A percentile compares a stretch with the other conserved stretches of the same genome.
phyloP scores from a whole-genome alignment of 805 yeast genomes.

The Kodamaea nitidulidarum region DNA sequence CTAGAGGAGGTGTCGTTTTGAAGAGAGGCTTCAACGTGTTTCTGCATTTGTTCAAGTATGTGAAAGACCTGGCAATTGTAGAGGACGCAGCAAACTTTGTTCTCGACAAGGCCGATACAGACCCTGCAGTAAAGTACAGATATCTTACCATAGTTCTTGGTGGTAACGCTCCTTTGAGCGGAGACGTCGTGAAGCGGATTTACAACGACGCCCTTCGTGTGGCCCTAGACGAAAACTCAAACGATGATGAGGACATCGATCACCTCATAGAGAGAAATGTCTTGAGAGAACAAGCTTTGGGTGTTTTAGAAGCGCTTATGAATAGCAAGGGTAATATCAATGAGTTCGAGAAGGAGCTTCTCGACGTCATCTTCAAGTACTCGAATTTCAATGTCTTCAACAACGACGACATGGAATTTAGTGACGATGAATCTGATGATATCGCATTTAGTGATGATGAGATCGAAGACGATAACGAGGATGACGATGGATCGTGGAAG shows the following conservation, averaged over 20 bases:
- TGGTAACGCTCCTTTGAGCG: conserved; percentile 4
- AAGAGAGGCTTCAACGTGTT: conserved; percentile 49
- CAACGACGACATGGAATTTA: conserved; percentile 23
- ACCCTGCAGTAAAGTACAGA: conserved; percentile 1
- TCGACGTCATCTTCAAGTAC: conserved; percentile 20
- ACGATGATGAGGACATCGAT: conserved; percentile 41
- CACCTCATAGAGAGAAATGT: conserved; percentile 40
- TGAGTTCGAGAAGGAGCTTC: conserved; percentile 12
- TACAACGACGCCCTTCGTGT: conserved; percentile 6
- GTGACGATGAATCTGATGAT: conserved; percentile 13
- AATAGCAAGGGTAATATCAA: conserved; percentile 12
- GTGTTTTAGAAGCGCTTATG: conserved; percentile 35
- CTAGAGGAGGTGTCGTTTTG: conserved; percentile 39
- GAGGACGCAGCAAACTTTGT: background rate
- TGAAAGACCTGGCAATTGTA: conserved; percentile 1
- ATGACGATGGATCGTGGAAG: conserved; percentile 54
- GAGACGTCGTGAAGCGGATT: conserved; percentile 6
- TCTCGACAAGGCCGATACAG: background rate
- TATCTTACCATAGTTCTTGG: conserved; percentile 7
- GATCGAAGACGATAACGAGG: conserved; percentile 42
- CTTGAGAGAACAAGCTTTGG: conserved; percentile 49
- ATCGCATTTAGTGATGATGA: conserved; percentile 40
- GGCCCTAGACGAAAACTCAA: conserved; percentile 2
- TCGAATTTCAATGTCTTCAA: conserved; percentile 30
- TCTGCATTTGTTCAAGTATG: conserved; percentile 35